A percentile compares a stretch with the other conserved stretches of the same genome.
Conservation (phyloP, 768 basidiomycete genomes). For the Cystoderma amianthinum region DNA sequence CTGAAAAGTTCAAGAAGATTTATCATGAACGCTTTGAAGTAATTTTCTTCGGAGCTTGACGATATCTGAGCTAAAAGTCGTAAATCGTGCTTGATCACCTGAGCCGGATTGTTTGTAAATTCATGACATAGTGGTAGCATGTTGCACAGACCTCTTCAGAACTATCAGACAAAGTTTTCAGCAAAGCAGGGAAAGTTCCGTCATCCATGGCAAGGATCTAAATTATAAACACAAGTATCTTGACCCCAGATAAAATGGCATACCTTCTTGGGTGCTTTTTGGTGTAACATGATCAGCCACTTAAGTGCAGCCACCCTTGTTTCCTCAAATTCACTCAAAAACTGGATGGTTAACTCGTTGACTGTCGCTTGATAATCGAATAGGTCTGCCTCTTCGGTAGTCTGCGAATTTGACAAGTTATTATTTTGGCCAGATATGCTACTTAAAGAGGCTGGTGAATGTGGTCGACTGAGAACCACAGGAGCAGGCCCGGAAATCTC, state of each 20-base stretch:
- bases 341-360: conserved; percentile 87
- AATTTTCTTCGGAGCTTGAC: conserved; percentile 89
- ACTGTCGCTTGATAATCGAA: conserved; percentile 94
- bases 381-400: conserved; percentile 51
- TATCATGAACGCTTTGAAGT: conserved; percentile 94
- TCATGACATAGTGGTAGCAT: background rate
- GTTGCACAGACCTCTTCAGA: conserved; percentile 73
- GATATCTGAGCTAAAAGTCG: conserved; percentile 97
- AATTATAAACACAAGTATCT: too few species aligned
- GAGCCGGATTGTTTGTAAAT: conserved; percentile 3
- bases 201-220: conserved; percentile 96
- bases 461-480: conserved; percentile 45
- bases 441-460: conserved; percentile 50
- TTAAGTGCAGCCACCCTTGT: conserved; percentile 93
- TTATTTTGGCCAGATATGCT: conserved; percentile 30
- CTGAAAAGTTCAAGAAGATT: conserved; percentile 93
- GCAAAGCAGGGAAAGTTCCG: conserved; percentile 89
- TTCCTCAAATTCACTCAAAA: conserved; percentile 94
- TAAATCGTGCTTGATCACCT: conserved; percentile 95
- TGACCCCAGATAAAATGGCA: too few species aligned
- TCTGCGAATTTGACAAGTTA: conserved; percentile 17
- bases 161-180: conserved; percentile 93
- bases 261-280: conserved; percentile 95
- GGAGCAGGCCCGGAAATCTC: conserved; percentile 24
- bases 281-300: conserved; percentile 98